Base-by-base conservation (phyloP, 768 basidiomycete species). In the Neoboletus magnificus region DNA sequence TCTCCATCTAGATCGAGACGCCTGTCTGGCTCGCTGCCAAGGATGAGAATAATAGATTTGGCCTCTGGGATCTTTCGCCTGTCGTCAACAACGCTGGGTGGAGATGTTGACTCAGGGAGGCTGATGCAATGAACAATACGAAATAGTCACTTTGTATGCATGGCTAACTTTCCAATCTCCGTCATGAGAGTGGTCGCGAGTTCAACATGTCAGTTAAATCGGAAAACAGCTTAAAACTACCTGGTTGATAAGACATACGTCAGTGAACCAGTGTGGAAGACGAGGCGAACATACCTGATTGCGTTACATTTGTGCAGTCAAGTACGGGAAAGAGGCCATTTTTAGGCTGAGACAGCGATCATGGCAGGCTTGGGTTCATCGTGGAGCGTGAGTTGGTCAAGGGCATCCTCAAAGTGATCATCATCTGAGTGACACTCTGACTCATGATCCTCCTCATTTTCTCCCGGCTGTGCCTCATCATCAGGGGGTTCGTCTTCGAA, bases 401-500 rank as follows among this genome's bases (percentile, higher is more conserved):
- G 61, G 15, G 86, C 85, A 60, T 89, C 86, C 62, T 84, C 80
- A 55, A 89, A 86, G 12, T 69, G 58, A 40, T 80, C 78, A 20
- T 76, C 72, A 33, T 74, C 77, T 20, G 71, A 73, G 20, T 78
- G 74, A 10, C 70, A 66, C 16, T 65, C 68, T 2, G 72, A 71
- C 1, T 69, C 55, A 6, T 75, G 77, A 33, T 71, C 77, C 4
- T 73, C 77, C 4, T 73, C 51, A 13, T 15, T 65, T 51, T 72
- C 72, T 25, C 59, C 67, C 7, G 57, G 45, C 52, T 55, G 51
- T 27, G 50, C 52, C 18, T 75, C 79, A 5, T 79, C 78, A 16
- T 84, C 85, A 8, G 79, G 76, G n/a, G 78, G 76, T 52, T 90
- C 85, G 61, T 93, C 90, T 64, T 93, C 89, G 65, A 82, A 92